These are phyloP conservation scores for Hamigera avellanea DNA, from an alignment of 495 filamentous ascomycete genomes.

Conservation along the genomic window DNA sequence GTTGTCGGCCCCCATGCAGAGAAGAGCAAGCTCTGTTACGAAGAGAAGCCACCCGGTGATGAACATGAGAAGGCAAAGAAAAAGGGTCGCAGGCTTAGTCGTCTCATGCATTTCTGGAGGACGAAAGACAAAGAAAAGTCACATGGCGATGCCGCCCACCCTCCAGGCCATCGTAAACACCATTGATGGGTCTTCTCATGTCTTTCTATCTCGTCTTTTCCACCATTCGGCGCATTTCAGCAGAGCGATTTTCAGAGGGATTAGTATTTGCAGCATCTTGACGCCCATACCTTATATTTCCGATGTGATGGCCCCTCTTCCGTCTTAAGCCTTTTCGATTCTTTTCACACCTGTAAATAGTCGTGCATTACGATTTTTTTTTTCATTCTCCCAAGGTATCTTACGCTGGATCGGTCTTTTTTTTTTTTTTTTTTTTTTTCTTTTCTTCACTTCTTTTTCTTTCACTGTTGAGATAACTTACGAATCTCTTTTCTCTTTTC, in stretches of 20 bases:
- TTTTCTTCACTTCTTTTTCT: constrained; percentile 13
- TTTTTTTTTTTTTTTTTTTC: constrained; percentile 2
- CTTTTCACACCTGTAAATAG: constrained; percentile 5
- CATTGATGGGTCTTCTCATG: no score
- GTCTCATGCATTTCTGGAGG: constrained; percentile 80
- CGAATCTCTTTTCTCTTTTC: constrained; percentile 34
- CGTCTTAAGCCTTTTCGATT: constrained; percentile 4
- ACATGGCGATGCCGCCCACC: no score
- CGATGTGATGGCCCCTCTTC: not conserved
- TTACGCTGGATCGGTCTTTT: not conserved
- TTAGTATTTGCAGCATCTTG: not conserved
- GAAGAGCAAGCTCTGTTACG: constrained; percentile 70
- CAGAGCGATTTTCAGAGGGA: not conserved
- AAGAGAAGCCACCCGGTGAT: constrained; percentile 46
- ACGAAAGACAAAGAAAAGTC: constrained; percentile 37
- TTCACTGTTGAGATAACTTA: constrained; percentile 22
- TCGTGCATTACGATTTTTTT: not conserved
- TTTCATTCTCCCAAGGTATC: not conserved
- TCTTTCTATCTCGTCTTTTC: not conserved
- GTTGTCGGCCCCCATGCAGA: constrained; percentile 69
- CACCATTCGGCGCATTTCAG: not conserved
- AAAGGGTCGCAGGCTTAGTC: constrained; percentile 64
- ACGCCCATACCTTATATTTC: not conserved
- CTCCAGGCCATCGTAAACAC: no score
- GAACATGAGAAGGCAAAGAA: constrained; percentile 52